phyloP scores from a whole-genome alignment of 225 moss, liverwort and hornwort genomes.

The Polytrichum formosum region DNA sequence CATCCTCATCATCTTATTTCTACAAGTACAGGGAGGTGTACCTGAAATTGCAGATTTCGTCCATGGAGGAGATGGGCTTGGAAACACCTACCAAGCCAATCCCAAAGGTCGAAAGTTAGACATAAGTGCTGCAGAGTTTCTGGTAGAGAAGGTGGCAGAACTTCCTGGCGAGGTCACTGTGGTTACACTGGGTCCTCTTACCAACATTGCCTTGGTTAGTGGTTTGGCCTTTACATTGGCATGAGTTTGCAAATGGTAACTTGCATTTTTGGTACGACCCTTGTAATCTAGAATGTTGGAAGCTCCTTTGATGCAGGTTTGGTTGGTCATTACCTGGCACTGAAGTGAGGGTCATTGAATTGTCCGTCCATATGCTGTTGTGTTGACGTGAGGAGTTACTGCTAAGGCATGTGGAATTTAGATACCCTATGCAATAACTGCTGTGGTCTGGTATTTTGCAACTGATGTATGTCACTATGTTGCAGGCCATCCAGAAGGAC shows the following conservation, averaged over 20 bases:
- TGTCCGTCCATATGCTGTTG: too few relatives aligned
- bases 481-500: conserved; percentile 76
- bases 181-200: conserved; percentile 85
- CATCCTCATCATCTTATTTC: conserved; percentile 13
- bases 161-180: conserved; percentile 71
- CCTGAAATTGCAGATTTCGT: conserved; percentile 76
- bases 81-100: conserved; percentile 71
- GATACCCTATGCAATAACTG: too few relatives aligned
- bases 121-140: conserved; percentile 74
- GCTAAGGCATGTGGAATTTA: too few relatives aligned
- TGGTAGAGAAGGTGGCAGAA: conserved; percentile 58
- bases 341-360: too few relatives aligned
- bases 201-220: conserved; percentile 86
- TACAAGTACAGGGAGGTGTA: conserved; percentile 44
- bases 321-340: too few relatives aligned
- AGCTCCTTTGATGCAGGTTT: too few relatives aligned
- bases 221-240: not conserved
- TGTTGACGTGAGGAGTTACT: too few relatives aligned
- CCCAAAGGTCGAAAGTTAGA: conserved; percentile 44
- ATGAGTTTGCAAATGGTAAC: not conserved
- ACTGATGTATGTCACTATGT: not conserved
- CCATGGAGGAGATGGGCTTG: conserved; percentile 88
- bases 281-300: too few relatives aligned
- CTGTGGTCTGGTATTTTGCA: not conserved
- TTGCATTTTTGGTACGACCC: not conserved